Evolutionary conservation across 352 stramenopile genomes (phyloP).

Genomic region (Phytopythium ostracodes): DNA sequence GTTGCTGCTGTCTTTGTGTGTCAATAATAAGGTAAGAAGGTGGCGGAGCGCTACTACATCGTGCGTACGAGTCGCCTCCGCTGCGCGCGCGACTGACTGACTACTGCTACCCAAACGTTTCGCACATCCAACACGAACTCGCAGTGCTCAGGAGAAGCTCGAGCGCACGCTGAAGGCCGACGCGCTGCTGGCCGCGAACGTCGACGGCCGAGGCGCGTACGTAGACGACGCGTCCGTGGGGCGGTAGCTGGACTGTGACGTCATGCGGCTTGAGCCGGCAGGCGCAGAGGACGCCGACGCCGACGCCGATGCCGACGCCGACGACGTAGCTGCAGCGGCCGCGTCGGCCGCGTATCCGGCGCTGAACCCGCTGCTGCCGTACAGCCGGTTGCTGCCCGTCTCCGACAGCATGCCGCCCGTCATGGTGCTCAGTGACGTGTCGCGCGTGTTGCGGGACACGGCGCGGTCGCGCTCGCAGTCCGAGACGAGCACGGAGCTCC

Average conservation of each 20-base stretch:
- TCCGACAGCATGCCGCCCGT: constrained; percentile 41
- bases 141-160: neutral
- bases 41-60: no score
- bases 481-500: constrained; percentile 73
- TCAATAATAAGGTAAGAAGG: constrained; percentile 3
- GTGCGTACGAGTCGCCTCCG: no score
- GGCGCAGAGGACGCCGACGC: neutral
- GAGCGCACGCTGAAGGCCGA: constrained; percentile 1
- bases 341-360: constrained; percentile 1
- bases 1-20: neutral
- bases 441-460: constrained; percentile 55
- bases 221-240: neutral
- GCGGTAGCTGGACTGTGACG: neutral
- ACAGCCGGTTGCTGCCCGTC: constrained; percentile 18
- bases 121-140: neutral
- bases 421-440: constrained; percentile 62
- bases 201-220: neutral
- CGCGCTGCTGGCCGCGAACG: constrained; percentile 8
- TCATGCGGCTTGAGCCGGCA: neutral
- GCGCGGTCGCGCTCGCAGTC: constrained; percentile 35
- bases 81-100: constrained; percentile 1
- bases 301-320: no score
- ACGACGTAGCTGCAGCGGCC: neutral
- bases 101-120: neutral
- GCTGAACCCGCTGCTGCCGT: constrained; percentile 5